Conservation (phyloP, 208 protist genomes). For the Borovskyia barvae region DNA sequence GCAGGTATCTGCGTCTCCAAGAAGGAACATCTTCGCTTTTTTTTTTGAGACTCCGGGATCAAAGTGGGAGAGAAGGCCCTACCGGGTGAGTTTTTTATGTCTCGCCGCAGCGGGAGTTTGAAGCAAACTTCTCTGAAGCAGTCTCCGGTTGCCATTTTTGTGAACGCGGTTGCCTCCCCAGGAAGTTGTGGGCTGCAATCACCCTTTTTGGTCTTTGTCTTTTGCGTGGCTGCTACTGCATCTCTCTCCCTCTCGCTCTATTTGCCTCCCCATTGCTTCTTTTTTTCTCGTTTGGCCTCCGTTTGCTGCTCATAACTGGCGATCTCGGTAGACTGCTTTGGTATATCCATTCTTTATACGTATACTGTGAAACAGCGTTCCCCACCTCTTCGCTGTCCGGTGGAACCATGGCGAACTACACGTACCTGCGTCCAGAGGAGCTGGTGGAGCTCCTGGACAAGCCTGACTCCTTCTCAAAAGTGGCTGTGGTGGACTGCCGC, state of each 20-base stretch:
- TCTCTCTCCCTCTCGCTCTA: not conserved
- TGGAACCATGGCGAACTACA: conserved; percentile 39
- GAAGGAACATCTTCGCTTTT: no score
- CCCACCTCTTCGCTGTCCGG: no score
- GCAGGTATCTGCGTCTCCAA: no score
- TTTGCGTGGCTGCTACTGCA: not conserved
- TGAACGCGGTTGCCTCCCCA: no score
- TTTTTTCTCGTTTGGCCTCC: not conserved
- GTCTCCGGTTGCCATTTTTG: no score
- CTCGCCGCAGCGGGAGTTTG: no score
- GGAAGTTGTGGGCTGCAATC: not conserved
- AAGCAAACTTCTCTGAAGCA: no score
- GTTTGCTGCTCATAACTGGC: not conserved
- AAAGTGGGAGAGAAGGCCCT: no score
- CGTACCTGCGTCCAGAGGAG: conserved; percentile 54
- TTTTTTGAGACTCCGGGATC: no score
- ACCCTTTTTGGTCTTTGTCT: not conserved
- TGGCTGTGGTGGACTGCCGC: conserved; percentile 75
- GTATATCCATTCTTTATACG: not conserved
- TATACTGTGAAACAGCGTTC: not conserved
- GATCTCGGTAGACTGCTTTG: no score
- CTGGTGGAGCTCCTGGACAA: conserved; percentile 62
- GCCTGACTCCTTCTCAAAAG: conserved; percentile 8
- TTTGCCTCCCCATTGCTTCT: conserved; percentile 1
- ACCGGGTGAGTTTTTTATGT: no score